These are phyloP conservation scores for Leptographium radiaticola DNA, from an alignment of 2,329 filamentous ascomycete genomes.

Conservation along the genomic window DNA sequence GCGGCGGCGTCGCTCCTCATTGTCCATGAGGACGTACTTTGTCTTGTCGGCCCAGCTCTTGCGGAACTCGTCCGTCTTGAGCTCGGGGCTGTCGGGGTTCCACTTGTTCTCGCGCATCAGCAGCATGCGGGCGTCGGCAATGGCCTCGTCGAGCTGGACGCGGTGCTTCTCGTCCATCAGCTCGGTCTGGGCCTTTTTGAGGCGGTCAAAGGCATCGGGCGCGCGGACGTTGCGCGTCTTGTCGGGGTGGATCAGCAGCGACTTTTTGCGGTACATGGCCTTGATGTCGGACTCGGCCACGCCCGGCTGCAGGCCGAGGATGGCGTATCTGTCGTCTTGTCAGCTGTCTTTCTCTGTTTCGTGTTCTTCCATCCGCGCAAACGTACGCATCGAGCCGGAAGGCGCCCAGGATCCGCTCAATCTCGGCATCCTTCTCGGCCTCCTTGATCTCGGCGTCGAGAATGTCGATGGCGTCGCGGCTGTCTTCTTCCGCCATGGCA, in stretches of 20 bases:
- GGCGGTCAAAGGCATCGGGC: slow-evolving; percentile 88
- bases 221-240: slow-evolving; percentile 86
- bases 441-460: slow-evolving; percentile 80
- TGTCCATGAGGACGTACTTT: slow-evolving; percentile 80
- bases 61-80: slow-evolving; percentile 72
- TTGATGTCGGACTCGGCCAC: slow-evolving; percentile 96
- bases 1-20: slow-evolving; percentile 70
- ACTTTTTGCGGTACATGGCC: slow-evolving; percentile 85
- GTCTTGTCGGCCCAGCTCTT: slow-evolving; percentile 84
- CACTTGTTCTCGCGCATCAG: slow-evolving; percentile 91
- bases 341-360: too few relatives aligned
- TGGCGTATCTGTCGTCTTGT: slow-evolving; percentile 54
- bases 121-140: slow-evolving; percentile 89
- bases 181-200: slow-evolving; percentile 87
- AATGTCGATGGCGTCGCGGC: slow-evolving; percentile 57
- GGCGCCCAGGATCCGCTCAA: slow-evolving; percentile 82
- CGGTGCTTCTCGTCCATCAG: slow-evolving; percentile 93
- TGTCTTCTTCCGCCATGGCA: slow-evolving; percentile 16
- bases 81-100: slow-evolving; percentile 76
- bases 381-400: slow-evolving; percentile 61
- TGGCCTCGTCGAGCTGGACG: slow-evolving; percentile 77
- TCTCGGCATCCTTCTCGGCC: slow-evolving; percentile 93
- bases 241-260: slow-evolving; percentile 96
- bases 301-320: slow-evolving; percentile 89
- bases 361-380: too few relatives aligned